Evolutionary conservation across 139 green algal species (phyloP), one percentile per base, ranked within the genome.

Genomic region (Nannochloris sp.): DNA sequence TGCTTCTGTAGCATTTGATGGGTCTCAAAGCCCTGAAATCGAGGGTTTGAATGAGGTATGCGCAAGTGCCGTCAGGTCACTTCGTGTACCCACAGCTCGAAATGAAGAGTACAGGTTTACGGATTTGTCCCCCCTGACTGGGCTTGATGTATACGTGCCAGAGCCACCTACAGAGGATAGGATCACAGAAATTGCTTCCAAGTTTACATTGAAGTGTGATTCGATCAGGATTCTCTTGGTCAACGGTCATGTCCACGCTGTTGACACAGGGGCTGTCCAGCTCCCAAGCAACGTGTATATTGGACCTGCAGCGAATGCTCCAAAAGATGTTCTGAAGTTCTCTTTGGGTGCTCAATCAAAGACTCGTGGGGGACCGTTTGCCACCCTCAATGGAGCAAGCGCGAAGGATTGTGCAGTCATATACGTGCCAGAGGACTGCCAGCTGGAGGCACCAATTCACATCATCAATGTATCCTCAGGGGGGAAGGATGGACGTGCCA

Each of bases 21-120:
- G 13, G 29, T 4, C 14, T 14, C 3, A 3, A 48, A 8, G 16
- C n/a, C 17, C 50, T 20, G 3, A 10, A 17, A 29, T 53, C 5
- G 20, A n/a, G 12, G 36, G 25, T 3, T 56, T 91, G 43, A 68
- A 55, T 3, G 30, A 48, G 16, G 25, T 46, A 16, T 83, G 76
- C 65, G 40, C 63, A 20, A 17, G 50, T 2, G 76, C 81, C 9
- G 59, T 92, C 23, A 56, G 50, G 23, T 82, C 70, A 1, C 36
- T 84, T 53, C 80, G 82, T 23, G 86, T 96, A 84, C 89, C 89
- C 26, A 92, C 67, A 30, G 87, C 65, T 3, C 70, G 74, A 45
- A 83, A 89, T 56, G 89, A 95, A 62, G 83, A 87, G n/a, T 96
- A 85, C 45, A 76, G 89, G 9, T 96, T 84, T 75, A 95, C 88